Base-by-base conservation (phyloP, 306 rosid species). In the Cyclanthera cordifolia region DNA sequence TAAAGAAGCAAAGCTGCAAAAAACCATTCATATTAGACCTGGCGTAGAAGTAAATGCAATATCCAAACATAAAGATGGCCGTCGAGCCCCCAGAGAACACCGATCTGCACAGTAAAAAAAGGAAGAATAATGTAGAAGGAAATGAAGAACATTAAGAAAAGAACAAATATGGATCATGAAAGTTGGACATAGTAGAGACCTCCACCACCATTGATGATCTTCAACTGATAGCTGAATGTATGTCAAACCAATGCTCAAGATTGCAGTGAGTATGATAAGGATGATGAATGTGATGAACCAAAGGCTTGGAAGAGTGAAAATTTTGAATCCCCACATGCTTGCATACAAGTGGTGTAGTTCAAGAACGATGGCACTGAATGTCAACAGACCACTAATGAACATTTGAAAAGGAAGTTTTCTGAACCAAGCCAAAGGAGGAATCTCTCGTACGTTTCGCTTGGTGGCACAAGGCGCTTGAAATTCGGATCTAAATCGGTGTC, bases 141-240 rank as follows among this genome's bases (percentile, higher is more conserved):
- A 67, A 8, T 16, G 57, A 8, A 48, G 15, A 17, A 48, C 41
- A 24, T 7, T 32, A 27, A 25, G 1, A 48, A 19, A 15, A 47
- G 27, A 67, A 67, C 54, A 47, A 67, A n/a, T 15, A 67, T 46
- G 41, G 9, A 66, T n/a, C 46, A 59, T 59, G 43, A n/a, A 59
- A 25, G 25, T 1, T n/a, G 66, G 46, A 58, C 14, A n/a, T n/a
- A 59, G 23, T 59, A 34, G 27, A 73, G 82, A 90, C 95, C 95
- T 85, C 95, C 96, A 90, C 96, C 96, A 90, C 96, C 96, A 90
- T 65, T 84, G 87, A 75, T 91, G 96, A 72, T 89, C 92, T 83
- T 90, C 96, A n/a, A 46, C 85, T 39, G 96, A 84, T 51, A 90
- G 86, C 72, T 90, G 95, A 85, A 90, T 79, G 74, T 85, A 87